A percentile compares a stretch with the other conserved stretches of the same genome.
Evolutionary conservation across 768 basidiomycete species (phyloP).

Genomic region (Neoboletus magnificus): DNA sequence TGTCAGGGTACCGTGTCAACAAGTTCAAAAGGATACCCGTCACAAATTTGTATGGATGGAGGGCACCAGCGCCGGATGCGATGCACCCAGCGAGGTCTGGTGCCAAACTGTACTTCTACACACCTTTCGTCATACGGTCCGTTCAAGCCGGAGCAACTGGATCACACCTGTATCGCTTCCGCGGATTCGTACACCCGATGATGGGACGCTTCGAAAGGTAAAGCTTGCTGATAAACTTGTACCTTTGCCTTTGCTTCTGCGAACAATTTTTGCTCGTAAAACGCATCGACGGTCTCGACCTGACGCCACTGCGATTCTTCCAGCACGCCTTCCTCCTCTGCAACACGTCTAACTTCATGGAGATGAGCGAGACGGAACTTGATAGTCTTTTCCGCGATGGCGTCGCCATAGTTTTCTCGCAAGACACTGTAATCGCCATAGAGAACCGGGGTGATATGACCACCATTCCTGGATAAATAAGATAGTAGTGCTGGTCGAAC

Average conservation of each 20-base stretch:
- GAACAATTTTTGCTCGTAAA: constrained; percentile 41
- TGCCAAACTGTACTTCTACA: constrained; percentile 49
- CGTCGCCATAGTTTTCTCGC: constrained; percentile 43
- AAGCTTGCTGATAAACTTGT: constrained; percentile 42
- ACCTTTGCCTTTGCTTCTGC: constrained; percentile 42
- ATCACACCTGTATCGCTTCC: constrained; percentile 32
- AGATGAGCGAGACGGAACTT: constrained; percentile 63
- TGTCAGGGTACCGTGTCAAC: constrained; percentile 42
- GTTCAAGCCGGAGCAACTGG: not conserved
- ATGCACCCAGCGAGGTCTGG: constrained; percentile 48
- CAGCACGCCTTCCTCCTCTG: constrained; percentile 51
- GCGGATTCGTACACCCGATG: constrained; percentile 32
- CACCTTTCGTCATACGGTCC: not conserved
- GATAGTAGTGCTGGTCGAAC: not conserved
- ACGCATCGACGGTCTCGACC: constrained; percentile 60
- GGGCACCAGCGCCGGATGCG: constrained; percentile 52
- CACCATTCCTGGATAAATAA: constrained; percentile 56
- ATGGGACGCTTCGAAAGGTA: constrained; percentile 45
- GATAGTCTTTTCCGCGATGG: constrained; percentile 49
- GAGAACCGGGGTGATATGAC: constrained; percentile 58
- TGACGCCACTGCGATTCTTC: constrained; percentile 53
- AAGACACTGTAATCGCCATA: constrained; percentile 57
- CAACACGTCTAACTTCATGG: constrained; percentile 43
- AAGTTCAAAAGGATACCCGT: constrained; percentile 59
- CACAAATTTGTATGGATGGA: constrained; percentile 69